These are phyloP conservation scores for Durotheca rogersii DNA, from an alignment of 495 filamentous ascomycete genomes.

Conservation along the genomic window DNA sequence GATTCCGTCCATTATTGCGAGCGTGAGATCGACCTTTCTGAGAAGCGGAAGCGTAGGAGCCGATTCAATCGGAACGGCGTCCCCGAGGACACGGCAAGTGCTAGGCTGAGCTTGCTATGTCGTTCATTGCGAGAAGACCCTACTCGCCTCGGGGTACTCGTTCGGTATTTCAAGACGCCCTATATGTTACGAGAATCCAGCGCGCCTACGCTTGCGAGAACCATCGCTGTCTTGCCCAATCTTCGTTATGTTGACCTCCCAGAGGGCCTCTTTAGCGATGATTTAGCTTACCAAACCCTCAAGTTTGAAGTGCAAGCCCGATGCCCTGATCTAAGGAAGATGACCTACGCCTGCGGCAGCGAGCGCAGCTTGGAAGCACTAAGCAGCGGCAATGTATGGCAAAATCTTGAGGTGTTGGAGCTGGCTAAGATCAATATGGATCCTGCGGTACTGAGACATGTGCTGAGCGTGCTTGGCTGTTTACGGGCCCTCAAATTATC, in stretches of 20 bases:
- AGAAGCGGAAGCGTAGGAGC: slow-evolving; percentile 72
- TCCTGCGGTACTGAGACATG: slow-evolving; percentile 64
- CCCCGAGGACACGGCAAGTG: slow-evolving; percentile 72
- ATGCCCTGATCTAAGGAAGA: slow-evolving; percentile 81
- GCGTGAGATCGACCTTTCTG: slow-evolving; percentile 74
- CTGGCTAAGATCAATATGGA: slow-evolving; percentile 73
- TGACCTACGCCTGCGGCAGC: slow-evolving; percentile 76
- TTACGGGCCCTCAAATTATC: slow-evolving; percentile 73
- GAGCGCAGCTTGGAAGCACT: slow-evolving; percentile 77
- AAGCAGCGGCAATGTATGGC: slow-evolving; percentile 66
- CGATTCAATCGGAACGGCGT: slow-evolving; percentile 74
- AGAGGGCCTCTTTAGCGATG: slow-evolving; percentile 80
- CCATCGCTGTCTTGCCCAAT: slow-evolving; percentile 80
- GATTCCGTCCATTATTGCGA: slow-evolving; percentile 95
- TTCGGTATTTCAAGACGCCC: slow-evolving; percentile 83
- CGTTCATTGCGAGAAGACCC: slow-evolving; percentile 75
- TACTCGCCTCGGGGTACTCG: slow-evolving; percentile 59
- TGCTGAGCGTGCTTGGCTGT: slow-evolving; percentile 62
- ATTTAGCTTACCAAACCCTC: slow-evolving; percentile 68
- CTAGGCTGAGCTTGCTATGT: slow-evolving; percentile 74
- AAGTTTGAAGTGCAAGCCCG: slow-evolving; percentile 80
- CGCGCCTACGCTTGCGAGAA: slow-evolving; percentile 80
- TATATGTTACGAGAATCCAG: slow-evolving; percentile 93
- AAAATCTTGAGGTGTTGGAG: slow-evolving; percentile 76
- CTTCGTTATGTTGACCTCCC: slow-evolving; percentile 90